phyloP scores from a whole-genome alignment of 108 stramenopile species.

The Skeletonema potamos region DNA sequence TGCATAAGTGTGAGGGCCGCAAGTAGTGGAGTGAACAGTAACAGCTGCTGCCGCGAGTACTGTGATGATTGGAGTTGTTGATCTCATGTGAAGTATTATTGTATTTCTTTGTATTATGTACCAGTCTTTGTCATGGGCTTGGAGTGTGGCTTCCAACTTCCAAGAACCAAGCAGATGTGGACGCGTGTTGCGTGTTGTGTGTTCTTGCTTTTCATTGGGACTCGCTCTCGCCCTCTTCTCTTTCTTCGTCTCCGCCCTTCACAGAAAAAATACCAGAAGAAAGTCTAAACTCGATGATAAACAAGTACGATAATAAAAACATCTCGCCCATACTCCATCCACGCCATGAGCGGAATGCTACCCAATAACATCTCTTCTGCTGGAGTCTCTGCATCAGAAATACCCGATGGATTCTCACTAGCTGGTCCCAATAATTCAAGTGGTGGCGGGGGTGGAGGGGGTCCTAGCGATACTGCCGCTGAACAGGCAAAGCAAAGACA shows the following conservation, averaged over 20 bases:
- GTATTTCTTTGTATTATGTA: too few relatives aligned
- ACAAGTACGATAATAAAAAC: too few relatives aligned
- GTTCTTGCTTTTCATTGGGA: too few relatives aligned
- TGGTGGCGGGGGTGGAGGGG: constrained; percentile 6
- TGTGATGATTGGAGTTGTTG: not conserved
- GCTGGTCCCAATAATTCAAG: constrained; percentile 22
- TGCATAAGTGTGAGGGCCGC: not conserved
- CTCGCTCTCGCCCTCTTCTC: too few relatives aligned
- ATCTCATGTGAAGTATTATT: not conserved
- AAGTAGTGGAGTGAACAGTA: not conserved
- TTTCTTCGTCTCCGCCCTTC: too few relatives aligned
- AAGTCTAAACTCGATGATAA: too few relatives aligned
- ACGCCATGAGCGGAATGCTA: constrained; percentile 26
- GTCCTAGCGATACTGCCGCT: constrained; percentile 1
- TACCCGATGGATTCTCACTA: constrained; percentile 54
- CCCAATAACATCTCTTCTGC: constrained; percentile 15
- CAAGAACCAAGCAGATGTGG: too few relatives aligned
- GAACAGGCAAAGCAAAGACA: constrained; percentile 40
- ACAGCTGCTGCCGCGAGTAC: not conserved
- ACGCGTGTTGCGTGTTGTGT: too few relatives aligned
- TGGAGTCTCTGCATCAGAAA: constrained; percentile 37
- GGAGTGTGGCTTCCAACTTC: too few relatives aligned
- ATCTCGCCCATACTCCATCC: too few relatives aligned
- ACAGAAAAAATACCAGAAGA: too few relatives aligned
- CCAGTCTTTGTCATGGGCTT: too few relatives aligned